phyloP scores from a whole-genome alignment of 2,329 filamentous ascomycete species.

The Teratosphaeria epicoccoides region DNA sequence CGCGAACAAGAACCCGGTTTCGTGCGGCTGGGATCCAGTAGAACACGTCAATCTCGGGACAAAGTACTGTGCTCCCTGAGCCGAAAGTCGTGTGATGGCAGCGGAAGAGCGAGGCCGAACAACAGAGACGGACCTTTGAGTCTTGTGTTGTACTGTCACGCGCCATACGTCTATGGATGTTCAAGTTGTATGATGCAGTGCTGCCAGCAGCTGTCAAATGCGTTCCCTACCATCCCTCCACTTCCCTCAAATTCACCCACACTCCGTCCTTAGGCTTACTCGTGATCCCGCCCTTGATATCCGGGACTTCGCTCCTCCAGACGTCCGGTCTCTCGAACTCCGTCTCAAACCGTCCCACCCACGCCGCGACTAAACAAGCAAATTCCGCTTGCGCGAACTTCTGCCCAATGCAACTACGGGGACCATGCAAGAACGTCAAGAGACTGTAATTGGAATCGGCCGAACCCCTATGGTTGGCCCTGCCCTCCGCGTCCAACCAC shows the following conservation, averaged over 20 bases:
- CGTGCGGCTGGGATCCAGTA: too few species aligned
- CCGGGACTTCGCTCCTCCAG: slow-evolving; percentile 31
- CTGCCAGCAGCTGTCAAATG: too few species aligned
- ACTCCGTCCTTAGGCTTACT: slow-evolving; percentile 63
- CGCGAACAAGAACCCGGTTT: too few species aligned
- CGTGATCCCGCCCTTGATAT: slow-evolving; percentile 63
- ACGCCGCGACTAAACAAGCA: slow-evolving; percentile 66
- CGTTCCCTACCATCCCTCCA: too few species aligned
- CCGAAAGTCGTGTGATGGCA: too few species aligned
- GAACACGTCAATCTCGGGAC: too few species aligned
- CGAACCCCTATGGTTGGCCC: slow-evolving; percentile 55
- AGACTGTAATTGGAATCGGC: slow-evolving; percentile 66
- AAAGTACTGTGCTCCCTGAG: too few species aligned
- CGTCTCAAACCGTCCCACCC: slow-evolving; percentile 64
- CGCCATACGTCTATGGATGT: too few species aligned
- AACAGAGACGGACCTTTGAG: too few species aligned
- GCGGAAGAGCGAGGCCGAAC: too few species aligned
- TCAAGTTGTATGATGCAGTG: too few species aligned
- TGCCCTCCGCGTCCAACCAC: slow-evolving; percentile 50
- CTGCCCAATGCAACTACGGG: slow-evolving; percentile 74
- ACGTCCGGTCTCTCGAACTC: slow-evolving; percentile 48
- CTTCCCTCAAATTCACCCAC: slow-evolving; percentile 52
- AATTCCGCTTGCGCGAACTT: slow-evolving; percentile 76
- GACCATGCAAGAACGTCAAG: slow-evolving; percentile 77
- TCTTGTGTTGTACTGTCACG: too few species aligned